phyloP scores from a whole-genome alignment of 352 stramenopile genomes.

The Aphanomyces stellatus region DNA sequence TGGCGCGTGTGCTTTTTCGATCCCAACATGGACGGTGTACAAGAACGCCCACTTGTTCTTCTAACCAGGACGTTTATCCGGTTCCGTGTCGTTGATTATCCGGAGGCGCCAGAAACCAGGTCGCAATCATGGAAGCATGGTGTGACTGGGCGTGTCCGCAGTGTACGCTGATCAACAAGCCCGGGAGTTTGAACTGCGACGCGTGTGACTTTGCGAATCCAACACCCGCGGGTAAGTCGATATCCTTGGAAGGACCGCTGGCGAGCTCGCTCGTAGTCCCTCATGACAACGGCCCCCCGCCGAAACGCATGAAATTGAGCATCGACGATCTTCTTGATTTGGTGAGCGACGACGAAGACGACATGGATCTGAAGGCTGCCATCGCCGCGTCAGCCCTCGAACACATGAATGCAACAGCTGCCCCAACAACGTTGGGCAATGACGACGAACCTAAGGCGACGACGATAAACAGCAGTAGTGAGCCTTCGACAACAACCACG shows the following conservation, averaged over 20 bases:
- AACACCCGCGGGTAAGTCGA: background rate
- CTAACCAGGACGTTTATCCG: constrained; percentile 2
- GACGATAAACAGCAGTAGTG: background rate
- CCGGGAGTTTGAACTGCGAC: background rate
- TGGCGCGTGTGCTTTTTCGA: constrained; percentile 6
- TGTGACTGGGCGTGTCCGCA: constrained; percentile 13
- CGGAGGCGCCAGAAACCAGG: background rate
- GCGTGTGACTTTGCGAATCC: background rate
- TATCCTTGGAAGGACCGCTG: background rate
- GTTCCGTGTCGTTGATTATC: background rate
- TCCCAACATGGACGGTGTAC: background rate
- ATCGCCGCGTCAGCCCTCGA: background rate
- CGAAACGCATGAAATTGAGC: background rate
- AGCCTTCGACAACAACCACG: background rate
- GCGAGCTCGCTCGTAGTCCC: background rate
- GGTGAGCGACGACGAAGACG: constrained; percentile 17
- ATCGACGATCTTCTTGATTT: constrained; percentile 15
- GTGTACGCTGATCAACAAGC: constrained; percentile 16
- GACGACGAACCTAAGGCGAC: background rate
- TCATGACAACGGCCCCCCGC: background rate
- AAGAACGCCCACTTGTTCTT: background rate
- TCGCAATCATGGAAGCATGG: background rate
- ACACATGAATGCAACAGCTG: background rate
- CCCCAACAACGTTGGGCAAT: background rate
- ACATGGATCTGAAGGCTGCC: constrained; percentile 3